Conservation (phyloP, 805 yeast species). For the Metschnikowia orientalis region DNA sequence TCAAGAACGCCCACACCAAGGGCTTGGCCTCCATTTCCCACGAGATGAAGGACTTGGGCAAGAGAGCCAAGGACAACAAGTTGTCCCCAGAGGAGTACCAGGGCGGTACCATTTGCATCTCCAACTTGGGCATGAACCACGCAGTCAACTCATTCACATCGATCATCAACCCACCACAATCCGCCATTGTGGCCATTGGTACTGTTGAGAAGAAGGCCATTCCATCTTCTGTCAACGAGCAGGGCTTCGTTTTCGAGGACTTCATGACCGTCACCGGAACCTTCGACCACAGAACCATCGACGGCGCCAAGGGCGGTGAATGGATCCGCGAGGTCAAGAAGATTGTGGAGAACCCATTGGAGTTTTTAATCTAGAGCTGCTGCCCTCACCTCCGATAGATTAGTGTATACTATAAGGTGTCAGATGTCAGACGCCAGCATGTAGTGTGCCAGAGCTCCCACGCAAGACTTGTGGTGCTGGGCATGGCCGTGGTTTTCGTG, state of each 20-base stretch:
- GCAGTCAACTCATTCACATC: constrained; percentile 94
- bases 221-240: constrained; percentile 85
- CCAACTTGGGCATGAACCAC: constrained; percentile 97
- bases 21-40: constrained; percentile 80
- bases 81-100: constrained; percentile 95
- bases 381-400: too few relatives aligned
- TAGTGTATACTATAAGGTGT: too few relatives aligned
- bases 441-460: too few relatives aligned
- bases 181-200: constrained; percentile 90
- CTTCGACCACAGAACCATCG: constrained; percentile 95
- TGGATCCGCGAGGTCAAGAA: constrained; percentile 89
- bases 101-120: constrained; percentile 98
- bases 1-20: constrained; percentile 79
- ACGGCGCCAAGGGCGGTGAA: constrained; percentile 98
- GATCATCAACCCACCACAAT: constrained; percentile 96
- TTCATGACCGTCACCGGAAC: constrained; percentile 92
- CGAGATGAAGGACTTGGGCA: constrained; percentile 87
- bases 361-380: constrained; percentile 66
- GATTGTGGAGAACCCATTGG: constrained; percentile 93
- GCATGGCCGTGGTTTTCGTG: too few relatives aligned
- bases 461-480: too few relatives aligned
- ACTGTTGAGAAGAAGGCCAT: constrained; percentile 90
- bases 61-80: constrained; percentile 93
- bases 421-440: too few relatives aligned
- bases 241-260: constrained; percentile 89